phyloP scores from a whole-genome alignment of 371 early-diverging fungal genomes.

The Enteropsectra breve region DNA sequence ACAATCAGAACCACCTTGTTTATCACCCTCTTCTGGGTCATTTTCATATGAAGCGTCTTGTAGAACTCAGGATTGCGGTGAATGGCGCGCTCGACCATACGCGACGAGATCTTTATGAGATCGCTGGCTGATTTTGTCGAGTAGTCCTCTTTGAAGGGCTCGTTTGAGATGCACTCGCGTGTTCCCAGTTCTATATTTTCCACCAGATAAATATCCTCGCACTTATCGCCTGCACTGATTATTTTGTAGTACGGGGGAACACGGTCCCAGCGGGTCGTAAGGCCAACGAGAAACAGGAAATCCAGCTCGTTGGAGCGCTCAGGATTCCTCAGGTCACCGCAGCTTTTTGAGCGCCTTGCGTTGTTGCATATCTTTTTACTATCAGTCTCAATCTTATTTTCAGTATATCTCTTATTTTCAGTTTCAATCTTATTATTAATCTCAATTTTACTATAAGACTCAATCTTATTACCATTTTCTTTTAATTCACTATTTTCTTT shows the following conservation, averaged over 20 bases:
- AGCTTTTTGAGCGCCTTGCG: background rate
- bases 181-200: conserved; percentile 6
- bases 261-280: background rate
- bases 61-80: background rate
- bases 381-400: background rate
- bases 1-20: conserved; percentile 22
- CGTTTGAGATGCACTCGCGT: conserved; percentile 11
- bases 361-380: background rate
- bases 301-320: too few species aligned
- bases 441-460: background rate
- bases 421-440: background rate
- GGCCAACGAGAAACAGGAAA: background rate
- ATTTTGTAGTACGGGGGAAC: conserved; percentile 5
- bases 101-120: conserved; percentile 17
- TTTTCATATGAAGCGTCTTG: background rate
- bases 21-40: background rate
- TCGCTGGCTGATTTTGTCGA: conserved; percentile 4
- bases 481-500: background rate
- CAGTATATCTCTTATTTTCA: background rate
- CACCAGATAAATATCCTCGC: background rate
- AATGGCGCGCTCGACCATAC: conserved; percentile 8
- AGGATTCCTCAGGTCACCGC: background rate
- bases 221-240: background rate
- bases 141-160: background rate
- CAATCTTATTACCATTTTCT: background rate